A percentile compares a stretch with the other conserved stretches of the same genome.
phyloP scores from a whole-genome alignment of 306 rosid genomes.

The Glycyrrhiza uralensis region DNA sequence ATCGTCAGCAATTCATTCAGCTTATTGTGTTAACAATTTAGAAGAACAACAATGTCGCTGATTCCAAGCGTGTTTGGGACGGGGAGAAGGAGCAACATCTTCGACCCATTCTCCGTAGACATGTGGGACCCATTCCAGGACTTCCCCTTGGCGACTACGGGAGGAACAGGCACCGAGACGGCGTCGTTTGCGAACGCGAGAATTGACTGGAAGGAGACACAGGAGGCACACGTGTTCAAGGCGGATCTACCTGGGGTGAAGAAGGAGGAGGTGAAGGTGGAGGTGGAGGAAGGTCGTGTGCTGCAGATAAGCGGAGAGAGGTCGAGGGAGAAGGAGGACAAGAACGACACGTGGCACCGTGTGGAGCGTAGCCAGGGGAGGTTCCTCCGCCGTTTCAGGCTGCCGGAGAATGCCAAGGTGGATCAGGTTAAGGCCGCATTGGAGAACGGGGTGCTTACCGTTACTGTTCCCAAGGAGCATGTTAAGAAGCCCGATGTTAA shows the following conservation, averaged over 20 bases:
- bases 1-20: too few relatives aligned
- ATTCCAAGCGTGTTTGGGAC: conserved; percentile 44
- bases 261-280: conserved; percentile 45
- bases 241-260: conserved; percentile 35
- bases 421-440: conserved; percentile 27
- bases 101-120: conserved; percentile 39
- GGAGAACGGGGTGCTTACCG: conserved; percentile 42
- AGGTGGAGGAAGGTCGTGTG: conserved; percentile 31
- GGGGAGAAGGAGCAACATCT: conserved; percentile 33
- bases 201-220: conserved; percentile 44
- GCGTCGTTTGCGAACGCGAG: conserved; percentile 24
- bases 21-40: background rate
- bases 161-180: too few relatives aligned
- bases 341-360: conserved; percentile 38
- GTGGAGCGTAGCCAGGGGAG: conserved; percentile 35
- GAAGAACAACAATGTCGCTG: conserved; percentile 36
- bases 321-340: conserved; percentile 37
- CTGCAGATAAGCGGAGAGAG: conserved; percentile 41
- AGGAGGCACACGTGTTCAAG: conserved; percentile 41
- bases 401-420: conserved; percentile 40
- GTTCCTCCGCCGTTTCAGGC: conserved; percentile 38
- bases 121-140: conserved; percentile 35
- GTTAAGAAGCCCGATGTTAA: conserved; percentile 29
- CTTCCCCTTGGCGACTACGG: background rate
- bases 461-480: conserved; percentile 35